Conservation (phyloP, 1,284 basidiomycete species). For the Ustilago loliicola region DNA sequence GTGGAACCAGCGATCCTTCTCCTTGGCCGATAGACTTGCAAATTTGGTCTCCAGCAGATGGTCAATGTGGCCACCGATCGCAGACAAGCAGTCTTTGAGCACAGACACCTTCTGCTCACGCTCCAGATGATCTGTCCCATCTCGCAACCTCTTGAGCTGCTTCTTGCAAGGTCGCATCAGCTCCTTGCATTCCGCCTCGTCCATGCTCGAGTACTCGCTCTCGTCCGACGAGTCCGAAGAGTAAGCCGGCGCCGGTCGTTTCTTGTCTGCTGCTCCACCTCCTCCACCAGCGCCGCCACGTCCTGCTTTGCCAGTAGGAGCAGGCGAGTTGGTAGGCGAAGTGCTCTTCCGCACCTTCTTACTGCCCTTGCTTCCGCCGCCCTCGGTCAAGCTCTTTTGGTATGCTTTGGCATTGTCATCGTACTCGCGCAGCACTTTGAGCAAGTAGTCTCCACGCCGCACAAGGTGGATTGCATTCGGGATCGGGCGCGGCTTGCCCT, state of each 20-base stretch:
- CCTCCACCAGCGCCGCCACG: conserved; percentile 17
- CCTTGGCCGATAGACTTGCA: conserved; percentile 78
- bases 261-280: conserved; percentile 33
- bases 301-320: conserved; percentile 45
- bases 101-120: conserved; percentile 95
- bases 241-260: conserved; percentile 50
- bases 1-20: conserved; percentile 86
- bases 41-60: conserved; percentile 81
- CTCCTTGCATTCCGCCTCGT: conserved; percentile 93
- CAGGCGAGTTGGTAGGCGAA: conserved; percentile 48
- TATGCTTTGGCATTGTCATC: conserved; percentile 55
- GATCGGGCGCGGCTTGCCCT: conserved; percentile 62
- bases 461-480: conserved; percentile 83
- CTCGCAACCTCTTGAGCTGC: conserved; percentile 93
- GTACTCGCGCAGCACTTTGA: conserved; percentile 88
- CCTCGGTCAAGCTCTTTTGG: conserved; percentile 45
- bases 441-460: conserved; percentile 92
- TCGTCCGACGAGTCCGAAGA: conserved; percentile 61
- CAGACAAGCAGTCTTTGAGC: conserved; percentile 92
- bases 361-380: conserved; percentile 27
- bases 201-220: conserved; percentile 79
- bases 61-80: conserved; percentile 93
- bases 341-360: conserved; percentile 47
- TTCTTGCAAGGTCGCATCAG: conserved; percentile 96
- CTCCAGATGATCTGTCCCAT: conserved; percentile 88